Evolutionary conservation across 306 rosid species (phyloP), one percentile per base, ranked within the genome.

Genomic region (Chamaecrista fasciculata): DNA sequence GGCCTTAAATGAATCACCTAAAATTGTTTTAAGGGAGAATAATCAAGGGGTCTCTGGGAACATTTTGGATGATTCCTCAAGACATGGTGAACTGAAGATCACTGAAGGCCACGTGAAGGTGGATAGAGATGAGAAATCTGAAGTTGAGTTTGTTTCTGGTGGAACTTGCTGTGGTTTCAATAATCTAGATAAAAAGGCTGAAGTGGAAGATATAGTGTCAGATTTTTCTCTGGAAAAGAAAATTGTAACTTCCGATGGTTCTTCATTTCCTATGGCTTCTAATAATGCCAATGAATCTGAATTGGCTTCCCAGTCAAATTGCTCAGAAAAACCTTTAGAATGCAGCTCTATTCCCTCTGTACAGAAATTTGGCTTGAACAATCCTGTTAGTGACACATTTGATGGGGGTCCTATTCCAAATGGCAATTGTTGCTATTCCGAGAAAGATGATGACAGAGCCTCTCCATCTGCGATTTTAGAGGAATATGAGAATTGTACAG

Each of bases 401-500:
- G 52, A 43, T 42, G 75, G 43, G 66, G 58, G 75, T 16, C 43
- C 44, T 57, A 66, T 56, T 70, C 57, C 66, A 42, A 70, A 70
- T 57, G 58, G 26, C 56, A 55, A 12, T 18, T 5, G 37, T 42
- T 39, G 25, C 8, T 40, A 26, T 55, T 28, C 21, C 66, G 26
- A 11, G 14, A 55, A 69, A 56, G 66, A 26, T 11, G 26, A 6
- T 29, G 77, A 76, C 58, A 81, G 82, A 60, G 70, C 75, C 64
- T 84, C 85, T 31, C 84, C 74, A 43, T 80, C 61, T 73, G 48
- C 72, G 66, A 74, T 77, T 67, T 86, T 71, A 63, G 89, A 88
- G 76, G 95, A 85, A 76, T 84, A 74, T 80, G 86, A 78, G 44
- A 82, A 70, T 83, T 61, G 44, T 79, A 72, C 72, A 36, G 99